Base-by-base conservation (phyloP, 176 grass and related monocot species). In the Olyra latifolia region DNA sequence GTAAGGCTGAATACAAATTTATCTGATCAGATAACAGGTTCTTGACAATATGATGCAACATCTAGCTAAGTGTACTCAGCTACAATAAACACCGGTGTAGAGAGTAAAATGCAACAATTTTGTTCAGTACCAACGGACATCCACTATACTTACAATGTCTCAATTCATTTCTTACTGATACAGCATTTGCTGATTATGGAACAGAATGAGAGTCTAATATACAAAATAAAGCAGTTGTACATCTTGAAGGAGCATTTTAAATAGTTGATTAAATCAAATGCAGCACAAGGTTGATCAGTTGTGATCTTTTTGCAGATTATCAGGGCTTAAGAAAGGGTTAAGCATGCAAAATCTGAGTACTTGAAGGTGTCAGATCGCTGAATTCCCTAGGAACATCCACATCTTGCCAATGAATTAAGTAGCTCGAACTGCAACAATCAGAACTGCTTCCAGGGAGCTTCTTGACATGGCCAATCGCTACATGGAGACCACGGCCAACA, bases 301-400 rank as follows among this genome's bases (percentile, higher is more conserved):
- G 1, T 10, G 16, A 16, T 24, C 13, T 16, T 67, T 76, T 16
- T 40, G 46, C 38, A 48, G 55, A 47, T 65, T 19, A 63, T 0
- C 41, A 66, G 4, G 27, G 47, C 20, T 77, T 35, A 2, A 6
- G 6, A 9, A 16, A 72, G 17, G 59, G 14, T 60, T 80, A 99
- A 39, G 90, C 96, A 88, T 95, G 87, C 72, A 99, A 62, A 84
- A 99, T 87, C 75, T 91, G 96, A 47, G 87, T 79, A 71, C 88
- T 99, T 41, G 96, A 99, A 54, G 92, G 96, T 24, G 92, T 95
- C 10, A 95, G 82, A 16, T 95, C 86, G 0, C 66, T 30, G 63
- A 95, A 93, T 29, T 89, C 90, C 62, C 57, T 82, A 0, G 84
- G 86, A 35, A 67, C 88, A 50, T 95, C 88, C 1, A 95, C 88